phyloP scores from a whole-genome alignment of 106 monocot genomes.

The Dendrobium nobile region DNA sequence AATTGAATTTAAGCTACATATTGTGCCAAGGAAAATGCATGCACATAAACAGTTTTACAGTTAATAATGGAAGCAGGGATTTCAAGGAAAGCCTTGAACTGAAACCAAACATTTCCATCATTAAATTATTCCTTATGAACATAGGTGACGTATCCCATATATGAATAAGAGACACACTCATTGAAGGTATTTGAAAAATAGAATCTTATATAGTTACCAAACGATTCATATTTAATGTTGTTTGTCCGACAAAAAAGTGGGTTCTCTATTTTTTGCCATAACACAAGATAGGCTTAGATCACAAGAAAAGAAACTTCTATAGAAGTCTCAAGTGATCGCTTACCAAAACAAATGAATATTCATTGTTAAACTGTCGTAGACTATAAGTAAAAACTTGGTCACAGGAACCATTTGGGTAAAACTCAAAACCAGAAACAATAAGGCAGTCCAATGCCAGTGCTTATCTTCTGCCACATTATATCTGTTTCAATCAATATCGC shows the following conservation, averaged over 20 bases:
- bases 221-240: neutral
- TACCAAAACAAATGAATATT: neutral
- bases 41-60: neutral
- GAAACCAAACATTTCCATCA: neutral
- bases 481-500: neutral
- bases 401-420: neutral
- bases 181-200: neutral
- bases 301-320: neutral
- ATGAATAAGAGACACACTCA: neutral
- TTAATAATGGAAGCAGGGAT: neutral
- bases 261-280: neutral
- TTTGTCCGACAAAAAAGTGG: neutral
- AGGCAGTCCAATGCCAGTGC: neutral
- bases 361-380: neutral
- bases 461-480: neutral
- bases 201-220: neutral
- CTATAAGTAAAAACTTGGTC: neutral
- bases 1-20: neutral
- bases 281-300: neutral
- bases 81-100: neutral
- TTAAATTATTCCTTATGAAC: neutral
- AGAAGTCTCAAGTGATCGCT: neutral
- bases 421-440: neutral
- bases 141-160: neutral
- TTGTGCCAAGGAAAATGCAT: neutral